A percentile compares a stretch with the other conserved stretches of the same genome.
phyloP scores from a whole-genome alignment of 1,284 basidiomycete species.

The Porodaedalea pini region DNA sequence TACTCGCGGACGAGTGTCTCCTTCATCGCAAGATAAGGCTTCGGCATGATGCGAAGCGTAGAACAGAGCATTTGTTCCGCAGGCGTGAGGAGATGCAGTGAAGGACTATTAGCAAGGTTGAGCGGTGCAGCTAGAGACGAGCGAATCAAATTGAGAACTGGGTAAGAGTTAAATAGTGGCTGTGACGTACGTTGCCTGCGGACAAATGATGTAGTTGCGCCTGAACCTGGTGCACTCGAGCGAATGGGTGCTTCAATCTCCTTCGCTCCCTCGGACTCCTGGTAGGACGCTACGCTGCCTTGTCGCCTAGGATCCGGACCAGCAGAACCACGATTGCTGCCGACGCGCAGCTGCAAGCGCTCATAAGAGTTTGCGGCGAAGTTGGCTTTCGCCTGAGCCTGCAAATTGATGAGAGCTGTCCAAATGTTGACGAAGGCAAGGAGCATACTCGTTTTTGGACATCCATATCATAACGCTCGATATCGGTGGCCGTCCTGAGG shows the following conservation, averaged over 20 bases:
- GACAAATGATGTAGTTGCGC: constrained; percentile 44
- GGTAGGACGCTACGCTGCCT: constrained; percentile 35
- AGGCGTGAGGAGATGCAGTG: constrained; percentile 80
- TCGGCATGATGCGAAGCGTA: constrained; percentile 82
- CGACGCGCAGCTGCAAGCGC: constrained; percentile 43
- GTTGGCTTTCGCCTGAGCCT: constrained; percentile 59
- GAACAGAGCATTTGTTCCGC: constrained; percentile 89
- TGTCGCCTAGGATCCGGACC: constrained; percentile 51
- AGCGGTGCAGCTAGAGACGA: constrained; percentile 59
- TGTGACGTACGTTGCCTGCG: constrained; percentile 1
- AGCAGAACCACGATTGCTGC: constrained; percentile 50
- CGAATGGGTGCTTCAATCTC: constrained; percentile 44
- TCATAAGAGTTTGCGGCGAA: constrained; percentile 53
- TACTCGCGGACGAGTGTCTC: constrained; percentile 90
- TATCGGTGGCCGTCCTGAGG: constrained; percentile 77
- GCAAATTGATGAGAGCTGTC: constrained; percentile 12
- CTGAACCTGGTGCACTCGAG: constrained; percentile 38
- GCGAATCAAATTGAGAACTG: constrained; percentile 2
- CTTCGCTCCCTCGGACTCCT: constrained; percentile 48
- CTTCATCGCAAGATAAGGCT: constrained; percentile 90
- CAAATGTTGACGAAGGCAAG: neutral
- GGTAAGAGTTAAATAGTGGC: constrained; percentile 3
- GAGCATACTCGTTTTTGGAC: constrained; percentile 63
- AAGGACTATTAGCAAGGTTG: constrained; percentile 83
- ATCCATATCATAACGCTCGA: constrained; percentile 83